Evolutionary conservation across 306 rosid genomes (phyloP).

Genomic region (Astragalus glycyphyllos): DNA sequence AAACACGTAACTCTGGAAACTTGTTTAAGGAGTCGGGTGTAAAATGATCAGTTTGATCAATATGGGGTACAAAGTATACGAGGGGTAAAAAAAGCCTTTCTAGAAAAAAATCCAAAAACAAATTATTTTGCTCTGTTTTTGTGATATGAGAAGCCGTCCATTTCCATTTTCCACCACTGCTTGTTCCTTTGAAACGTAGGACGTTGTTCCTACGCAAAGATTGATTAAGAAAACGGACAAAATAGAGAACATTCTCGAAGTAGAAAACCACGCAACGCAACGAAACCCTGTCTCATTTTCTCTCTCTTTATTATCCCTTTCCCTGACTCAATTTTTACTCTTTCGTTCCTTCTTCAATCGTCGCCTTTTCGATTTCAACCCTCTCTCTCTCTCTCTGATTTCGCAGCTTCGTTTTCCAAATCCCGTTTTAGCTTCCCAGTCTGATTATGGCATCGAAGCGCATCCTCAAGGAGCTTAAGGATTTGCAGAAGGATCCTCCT

Average conservation of each 20-base stretch:
- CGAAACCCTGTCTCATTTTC: conserved; percentile 10
- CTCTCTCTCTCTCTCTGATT: neutral
- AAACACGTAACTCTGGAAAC: no score
- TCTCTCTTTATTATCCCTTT: conserved; percentile 3
- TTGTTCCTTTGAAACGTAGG: no score
- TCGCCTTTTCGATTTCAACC: conserved; percentile 20
- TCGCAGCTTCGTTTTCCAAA: neutral
- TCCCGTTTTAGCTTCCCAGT: neutral
- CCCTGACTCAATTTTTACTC: conserved; percentile 20
- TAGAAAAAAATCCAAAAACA: no score
- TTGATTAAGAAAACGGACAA: neutral
- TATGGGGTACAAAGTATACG: no score
- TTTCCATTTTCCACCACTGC: no score
- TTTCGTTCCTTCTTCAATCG: neutral
- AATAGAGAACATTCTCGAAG: conserved; percentile 61
- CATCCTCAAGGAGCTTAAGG: conserved; percentile 88
- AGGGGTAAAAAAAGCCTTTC: no score
- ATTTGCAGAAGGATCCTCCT: conserved; percentile 92
- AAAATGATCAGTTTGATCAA: no score
- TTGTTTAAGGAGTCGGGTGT: no score
- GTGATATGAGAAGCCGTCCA: no score
- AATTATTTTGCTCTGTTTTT: no score
- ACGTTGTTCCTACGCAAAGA: no score
- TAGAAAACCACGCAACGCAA: conserved; percentile 31
- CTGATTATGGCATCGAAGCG: conserved; percentile 78